A percentile compares a stretch with the other conserved stretches of the same genome.
phyloP scores from a whole-genome alignment of 306 rosid genomes.

The Begonia peltatifolia region DNA sequence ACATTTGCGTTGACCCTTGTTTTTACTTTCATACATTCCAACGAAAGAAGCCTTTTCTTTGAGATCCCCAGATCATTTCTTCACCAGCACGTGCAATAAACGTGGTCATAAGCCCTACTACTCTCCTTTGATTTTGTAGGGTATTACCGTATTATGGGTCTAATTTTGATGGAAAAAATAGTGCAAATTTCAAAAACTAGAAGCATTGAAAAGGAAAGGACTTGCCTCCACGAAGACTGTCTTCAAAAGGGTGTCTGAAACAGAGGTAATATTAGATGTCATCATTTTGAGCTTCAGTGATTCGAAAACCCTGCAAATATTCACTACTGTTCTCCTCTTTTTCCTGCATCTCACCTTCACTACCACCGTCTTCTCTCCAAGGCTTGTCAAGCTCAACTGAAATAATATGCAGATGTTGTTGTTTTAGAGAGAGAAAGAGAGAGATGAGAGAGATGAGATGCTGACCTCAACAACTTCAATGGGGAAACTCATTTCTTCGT shows the following conservation, averaged over 20 bases:
- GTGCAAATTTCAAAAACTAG: no score
- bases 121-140: background rate
- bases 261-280: slow-evolving; percentile 54
- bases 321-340: slow-evolving; percentile 64
- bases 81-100: no score
- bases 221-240: slow-evolving; percentile 80
- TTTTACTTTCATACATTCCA: no score
- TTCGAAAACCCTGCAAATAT: slow-evolving; percentile 73
- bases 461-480: slow-evolving; percentile 67
- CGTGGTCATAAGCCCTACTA: no score
- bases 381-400: slow-evolving; percentile 61
- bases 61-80: no score
- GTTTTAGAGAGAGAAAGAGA: background rate
- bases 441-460: background rate
- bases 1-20: no score
- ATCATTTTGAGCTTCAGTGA: slow-evolving; percentile 77
- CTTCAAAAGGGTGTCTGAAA: slow-evolving; percentile 56
- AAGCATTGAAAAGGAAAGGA: background rate
- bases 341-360: slow-evolving; percentile 70
- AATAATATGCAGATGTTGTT: background rate
- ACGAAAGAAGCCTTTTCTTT: no score
- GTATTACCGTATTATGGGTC: background rate
- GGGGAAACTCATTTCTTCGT: slow-evolving; percentile 13
- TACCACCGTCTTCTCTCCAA: slow-evolving; percentile 63
- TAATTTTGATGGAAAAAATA: background rate